phyloP scores from a whole-genome alignment of 805 yeast species.

The Candida sonorensis region DNA sequence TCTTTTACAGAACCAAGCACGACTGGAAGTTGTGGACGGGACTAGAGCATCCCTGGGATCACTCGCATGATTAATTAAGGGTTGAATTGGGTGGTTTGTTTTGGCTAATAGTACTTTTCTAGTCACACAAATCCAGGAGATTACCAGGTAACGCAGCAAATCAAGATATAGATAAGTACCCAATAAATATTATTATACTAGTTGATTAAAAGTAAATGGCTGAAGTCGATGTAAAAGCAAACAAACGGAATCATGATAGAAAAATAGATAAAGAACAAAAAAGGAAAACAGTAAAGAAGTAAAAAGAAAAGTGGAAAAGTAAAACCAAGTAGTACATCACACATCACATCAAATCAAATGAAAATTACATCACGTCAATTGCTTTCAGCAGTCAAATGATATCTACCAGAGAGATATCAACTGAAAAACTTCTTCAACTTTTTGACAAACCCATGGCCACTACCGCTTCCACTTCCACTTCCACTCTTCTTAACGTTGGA shows the following conservation, averaged over 20 bases:
- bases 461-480: constrained; percentile 2
- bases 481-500: neutral
- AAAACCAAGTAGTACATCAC: neutral
- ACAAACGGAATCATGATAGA: neutral
- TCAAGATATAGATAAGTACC: no score
- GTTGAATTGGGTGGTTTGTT: neutral
- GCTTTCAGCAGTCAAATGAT: no score
- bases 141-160: no score
- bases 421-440: constrained; percentile 16
- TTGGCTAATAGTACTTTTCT: neutral
- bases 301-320: neutral
- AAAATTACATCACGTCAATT: no score
- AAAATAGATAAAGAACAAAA: neutral
- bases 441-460: constrained; percentile 7
- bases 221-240: no score
- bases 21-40: constrained; percentile 60
- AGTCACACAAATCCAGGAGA: no score
- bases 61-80: constrained; percentile 14
- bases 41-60: constrained; percentile 38
- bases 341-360: no score
- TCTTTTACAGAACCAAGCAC: constrained; percentile 71
- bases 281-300: neutral
- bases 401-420: no score
- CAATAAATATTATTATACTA: no score
- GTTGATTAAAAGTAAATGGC: no score